These are phyloP conservation scores for Apiotrichum mycotoxinovorans DNA, from an alignment of 1,284 basidiomycete species.

Conservation along the genomic window DNA sequence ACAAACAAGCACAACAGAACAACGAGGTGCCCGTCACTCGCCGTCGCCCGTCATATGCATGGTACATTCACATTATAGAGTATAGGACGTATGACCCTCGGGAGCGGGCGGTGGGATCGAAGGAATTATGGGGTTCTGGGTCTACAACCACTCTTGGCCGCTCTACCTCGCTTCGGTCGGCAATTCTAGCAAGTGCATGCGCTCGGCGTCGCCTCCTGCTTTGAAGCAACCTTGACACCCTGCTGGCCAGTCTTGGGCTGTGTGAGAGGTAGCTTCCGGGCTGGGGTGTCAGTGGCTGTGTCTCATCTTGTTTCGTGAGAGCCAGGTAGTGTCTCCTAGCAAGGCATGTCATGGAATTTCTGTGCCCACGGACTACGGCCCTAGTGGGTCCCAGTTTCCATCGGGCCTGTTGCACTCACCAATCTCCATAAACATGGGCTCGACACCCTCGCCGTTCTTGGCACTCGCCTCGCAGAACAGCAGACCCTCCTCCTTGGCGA, in stretches of 20 bases:
- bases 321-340: too few species aligned
- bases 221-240: slow-evolving; percentile 37
- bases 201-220: slow-evolving; percentile 10
- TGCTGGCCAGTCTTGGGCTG: slow-evolving; percentile 24
- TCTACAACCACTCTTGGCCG: background rate
- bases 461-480: slow-evolving; percentile 97
- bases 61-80: background rate
- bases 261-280: slow-evolving; percentile 43
- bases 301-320: too few species aligned
- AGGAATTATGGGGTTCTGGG: background rate
- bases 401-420: slow-evolving; percentile 22
- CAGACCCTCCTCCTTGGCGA: slow-evolving; percentile 88
- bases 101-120: too few species aligned
- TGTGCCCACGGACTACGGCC: too few species aligned
- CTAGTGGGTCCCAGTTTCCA: too few species aligned
- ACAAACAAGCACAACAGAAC: background rate
- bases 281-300: slow-evolving; percentile 24
- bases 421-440: slow-evolving; percentile 82
- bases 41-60: too few species aligned
- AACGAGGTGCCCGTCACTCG: background rate
- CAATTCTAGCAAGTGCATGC: slow-evolving; percentile 17
- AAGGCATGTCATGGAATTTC: background rate
- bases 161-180: too few species aligned
- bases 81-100: background rate
- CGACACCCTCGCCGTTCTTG: slow-evolving; percentile 85